Percentiles rank a stretch among this genome's conserved stretches.
These are phyloP conservation scores for Trichoderma gracile DNA, from an alignment of 2,329 filamentous ascomycete genomes.

Conservation along the genomic window DNA sequence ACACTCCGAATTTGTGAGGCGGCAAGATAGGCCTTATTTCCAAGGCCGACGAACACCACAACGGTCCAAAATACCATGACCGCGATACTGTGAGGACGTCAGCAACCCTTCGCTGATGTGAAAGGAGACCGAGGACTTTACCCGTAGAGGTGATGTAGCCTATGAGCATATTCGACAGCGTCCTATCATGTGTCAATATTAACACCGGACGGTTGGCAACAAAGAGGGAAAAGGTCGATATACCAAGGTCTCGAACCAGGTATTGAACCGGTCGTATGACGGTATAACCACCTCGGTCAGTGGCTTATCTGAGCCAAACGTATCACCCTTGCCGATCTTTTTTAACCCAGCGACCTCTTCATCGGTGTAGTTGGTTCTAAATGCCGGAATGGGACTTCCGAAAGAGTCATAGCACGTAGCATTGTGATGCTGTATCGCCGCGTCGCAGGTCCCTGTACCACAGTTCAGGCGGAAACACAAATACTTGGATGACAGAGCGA, in stretches of 20 bases:
- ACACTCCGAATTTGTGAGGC: constrained; percentile 16
- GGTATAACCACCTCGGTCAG: constrained; percentile 41
- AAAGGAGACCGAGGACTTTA: constrained; percentile 25
- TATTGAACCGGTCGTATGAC: constrained; percentile 36
- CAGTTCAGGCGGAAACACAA: constrained; percentile 20
- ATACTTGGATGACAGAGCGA: constrained; percentile 23
- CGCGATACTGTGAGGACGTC: constrained; percentile 33
- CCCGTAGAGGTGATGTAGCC: constrained; percentile 42
- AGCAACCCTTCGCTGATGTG: neutral
- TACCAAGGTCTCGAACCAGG: constrained; percentile 45
- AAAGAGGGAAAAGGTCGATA: neutral
- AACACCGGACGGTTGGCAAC: neutral
- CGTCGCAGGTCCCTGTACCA: constrained; percentile 1
- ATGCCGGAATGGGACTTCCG: neutral
- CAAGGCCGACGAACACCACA: constrained; percentile 42
- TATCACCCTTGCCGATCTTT: constrained; percentile 37
- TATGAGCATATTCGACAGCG: constrained; percentile 39
- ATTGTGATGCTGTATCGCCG: constrained; percentile 14
- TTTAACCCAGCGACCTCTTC: constrained; percentile 37
- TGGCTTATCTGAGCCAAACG: neutral
- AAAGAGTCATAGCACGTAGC: constrained; percentile 17
- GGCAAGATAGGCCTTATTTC: constrained; percentile 34
- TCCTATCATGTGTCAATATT: constrained; percentile 33
- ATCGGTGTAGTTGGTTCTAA: constrained; percentile 36
- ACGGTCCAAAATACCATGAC: constrained; percentile 46